Conservation (phyloP, 2,329 filamentous ascomycete species). For the Cryphonectria parasitica region DNA sequence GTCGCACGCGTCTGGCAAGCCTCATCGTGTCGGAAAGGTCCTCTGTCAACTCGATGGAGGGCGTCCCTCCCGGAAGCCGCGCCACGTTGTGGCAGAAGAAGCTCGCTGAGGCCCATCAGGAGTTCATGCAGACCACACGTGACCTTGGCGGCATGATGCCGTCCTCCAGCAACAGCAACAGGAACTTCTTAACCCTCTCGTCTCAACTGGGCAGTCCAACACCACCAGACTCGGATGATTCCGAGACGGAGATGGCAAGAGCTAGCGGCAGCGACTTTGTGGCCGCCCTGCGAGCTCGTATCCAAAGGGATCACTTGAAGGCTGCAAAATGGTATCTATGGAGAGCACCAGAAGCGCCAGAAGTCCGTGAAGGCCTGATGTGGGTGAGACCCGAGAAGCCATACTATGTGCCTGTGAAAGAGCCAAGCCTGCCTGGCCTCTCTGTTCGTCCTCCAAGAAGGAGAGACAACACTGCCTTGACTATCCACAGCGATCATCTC, state of each 20-base stretch:
- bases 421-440: slow-evolving; percentile 37
- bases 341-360: slow-evolving; percentile 30
- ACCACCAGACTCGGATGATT: slow-evolving; percentile 56
- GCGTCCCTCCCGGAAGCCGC: slow-evolving; percentile 38
- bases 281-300: slow-evolving; percentile 24
- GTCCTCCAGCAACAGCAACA: slow-evolving; percentile 36
- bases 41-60: slow-evolving; percentile 27
- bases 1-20: slow-evolving; percentile 43
- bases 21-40: slow-evolving; percentile 18
- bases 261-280: slow-evolving; percentile 30
- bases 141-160: slow-evolving; percentile 37
- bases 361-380: slow-evolving; percentile 30
- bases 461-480: slow-evolving; percentile 40
- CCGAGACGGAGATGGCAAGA: slow-evolving; percentile 43
- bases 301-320: not conserved
- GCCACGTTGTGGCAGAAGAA: slow-evolving; percentile 49
- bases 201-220: slow-evolving; percentile 55
- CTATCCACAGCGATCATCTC: slow-evolving; percentile 43
- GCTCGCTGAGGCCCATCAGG: slow-evolving; percentile 49
- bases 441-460: slow-evolving; percentile 42
- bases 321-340: slow-evolving; percentile 33
- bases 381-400: slow-evolving; percentile 34
- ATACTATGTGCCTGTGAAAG: slow-evolving; percentile 17
- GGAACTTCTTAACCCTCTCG: slow-evolving; percentile 46
- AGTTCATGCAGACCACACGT: slow-evolving; percentile 48